Evolutionary conservation across 2,329 filamentous ascomycete species (phyloP).

Genomic region (Alternaria sp.): DNA sequence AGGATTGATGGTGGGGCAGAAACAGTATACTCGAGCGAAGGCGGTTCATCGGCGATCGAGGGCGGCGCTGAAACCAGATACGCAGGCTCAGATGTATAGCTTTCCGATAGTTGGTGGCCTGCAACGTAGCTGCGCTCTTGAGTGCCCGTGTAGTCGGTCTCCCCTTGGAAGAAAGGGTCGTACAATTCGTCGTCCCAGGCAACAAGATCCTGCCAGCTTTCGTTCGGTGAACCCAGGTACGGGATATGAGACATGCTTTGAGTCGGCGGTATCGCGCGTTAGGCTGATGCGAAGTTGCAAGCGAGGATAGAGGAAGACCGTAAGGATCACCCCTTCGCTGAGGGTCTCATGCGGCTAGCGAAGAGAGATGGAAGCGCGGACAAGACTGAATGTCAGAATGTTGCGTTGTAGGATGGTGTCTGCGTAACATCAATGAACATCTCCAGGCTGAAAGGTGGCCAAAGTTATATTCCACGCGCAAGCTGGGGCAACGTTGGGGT

Average conservation of each 20-base stretch:
- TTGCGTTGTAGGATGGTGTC: conserved; percentile 4
- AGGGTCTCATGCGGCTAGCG: conserved; percentile 16
- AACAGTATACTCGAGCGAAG: conserved; percentile 35
- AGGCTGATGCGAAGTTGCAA: neutral
- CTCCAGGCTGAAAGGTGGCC: conserved; percentile 15
- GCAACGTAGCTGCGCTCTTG: conserved; percentile 15
- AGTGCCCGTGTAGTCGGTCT: conserved; percentile 17
- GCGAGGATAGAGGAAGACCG: neutral
- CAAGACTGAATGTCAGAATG: conserved; percentile 2
- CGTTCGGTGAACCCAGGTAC: conserved; percentile 23
- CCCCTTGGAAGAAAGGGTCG: conserved; percentile 35
- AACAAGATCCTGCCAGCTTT: conserved; percentile 40
- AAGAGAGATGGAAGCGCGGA: conserved; percentile 3
- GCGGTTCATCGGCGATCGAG: conserved; percentile 32
- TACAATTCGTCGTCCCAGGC: conserved; percentile 39
- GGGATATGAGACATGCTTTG: conserved; percentile 24
- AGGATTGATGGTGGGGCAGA: conserved; percentile 39
- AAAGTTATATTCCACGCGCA: conserved; percentile 22
- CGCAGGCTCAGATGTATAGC: conserved; percentile 28
- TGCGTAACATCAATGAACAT: neutral
- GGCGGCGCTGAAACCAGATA: conserved; percentile 31
- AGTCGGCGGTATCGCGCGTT: neutral
- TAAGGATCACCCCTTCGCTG: conserved; percentile 9
- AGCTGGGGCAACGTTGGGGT: conserved; percentile 12
- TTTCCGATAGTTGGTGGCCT: conserved; percentile 27